These are phyloP conservation scores for Kuraishia molischiana DNA, from an alignment of 805 yeast genomes.

Conservation along the genomic window DNA sequence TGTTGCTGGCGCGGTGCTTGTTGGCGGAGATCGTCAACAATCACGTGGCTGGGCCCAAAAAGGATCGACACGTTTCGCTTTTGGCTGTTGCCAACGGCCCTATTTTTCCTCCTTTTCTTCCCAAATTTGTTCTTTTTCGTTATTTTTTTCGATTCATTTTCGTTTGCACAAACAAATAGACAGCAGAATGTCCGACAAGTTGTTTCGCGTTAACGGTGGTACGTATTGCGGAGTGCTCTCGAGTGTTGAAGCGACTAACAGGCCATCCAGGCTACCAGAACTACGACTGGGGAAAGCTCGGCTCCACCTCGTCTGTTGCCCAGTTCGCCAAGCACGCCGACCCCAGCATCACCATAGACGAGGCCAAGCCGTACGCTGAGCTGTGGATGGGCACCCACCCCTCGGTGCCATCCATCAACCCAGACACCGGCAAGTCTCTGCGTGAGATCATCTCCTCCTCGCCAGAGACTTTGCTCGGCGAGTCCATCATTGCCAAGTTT, in stretches of 20 bases:
- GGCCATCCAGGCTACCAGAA: slow-evolving; percentile 21
- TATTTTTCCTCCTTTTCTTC: no score
- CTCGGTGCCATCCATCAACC: slow-evolving; percentile 67
- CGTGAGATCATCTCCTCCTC: slow-evolving; percentile 53
- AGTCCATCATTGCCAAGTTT: slow-evolving; percentile 50
- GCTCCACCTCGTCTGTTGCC: slow-evolving; percentile 82
- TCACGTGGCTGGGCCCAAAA: neutral
- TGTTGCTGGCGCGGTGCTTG: neutral
- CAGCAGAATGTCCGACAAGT: neutral
- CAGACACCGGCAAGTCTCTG: slow-evolving; percentile 46
- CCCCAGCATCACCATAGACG: slow-evolving; percentile 52
- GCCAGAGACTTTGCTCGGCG: slow-evolving; percentile 54
- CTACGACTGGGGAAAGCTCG: slow-evolving; percentile 51
- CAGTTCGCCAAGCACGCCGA: slow-evolving; percentile 69
- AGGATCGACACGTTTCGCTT: slow-evolving; percentile 1
- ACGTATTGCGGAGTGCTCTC: neutral
- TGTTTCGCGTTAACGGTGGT: slow-evolving; percentile 2
- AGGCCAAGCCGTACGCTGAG: slow-evolving; percentile 86
- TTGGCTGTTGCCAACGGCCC: no score
- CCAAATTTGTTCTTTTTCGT: no score
- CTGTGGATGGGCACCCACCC: slow-evolving; percentile 99
- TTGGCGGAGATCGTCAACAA: neutral
- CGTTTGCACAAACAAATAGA: no score
- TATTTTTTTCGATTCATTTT: no score
- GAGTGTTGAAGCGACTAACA: neutral